A percentile compares a stretch with the other conserved stretches of the same genome.
phyloP scores from a whole-genome alignment of 2,329 filamentous ascomycete species.

The Ophiocordyceps camponoti-floridani region DNA sequence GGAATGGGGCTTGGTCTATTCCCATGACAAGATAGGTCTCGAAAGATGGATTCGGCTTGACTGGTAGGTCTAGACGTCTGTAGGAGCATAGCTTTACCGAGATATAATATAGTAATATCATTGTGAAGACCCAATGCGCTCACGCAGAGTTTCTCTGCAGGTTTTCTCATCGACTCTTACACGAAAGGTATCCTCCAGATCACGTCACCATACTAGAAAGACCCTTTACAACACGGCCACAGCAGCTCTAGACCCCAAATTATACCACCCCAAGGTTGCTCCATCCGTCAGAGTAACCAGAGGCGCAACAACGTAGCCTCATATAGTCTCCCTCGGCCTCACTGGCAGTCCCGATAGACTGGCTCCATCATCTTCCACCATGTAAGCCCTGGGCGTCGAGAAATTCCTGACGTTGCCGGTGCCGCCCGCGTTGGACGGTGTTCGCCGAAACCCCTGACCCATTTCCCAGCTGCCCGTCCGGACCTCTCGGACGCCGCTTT shows the following conservation, averaged over 20 bases:
- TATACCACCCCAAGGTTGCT: too few species aligned
- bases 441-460: constrained; percentile 7
- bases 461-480: constrained; percentile 33
- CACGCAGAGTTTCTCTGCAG: too few species aligned
- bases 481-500: constrained; percentile 22
- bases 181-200: too few species aligned
- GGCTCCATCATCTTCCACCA: constrained; percentile 13
- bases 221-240: too few species aligned
- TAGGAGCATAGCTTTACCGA: not conserved
- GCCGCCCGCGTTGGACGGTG: constrained; percentile 2
- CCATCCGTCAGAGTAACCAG: too few species aligned
- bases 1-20: not conserved
- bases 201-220: too few species aligned
- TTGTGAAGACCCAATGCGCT: too few species aligned
- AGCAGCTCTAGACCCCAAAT: too few species aligned
- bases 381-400: constrained; percentile 3
- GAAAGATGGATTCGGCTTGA: not conserved
- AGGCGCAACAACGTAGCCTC: not conserved
- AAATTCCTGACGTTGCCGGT: constrained; percentile 9
- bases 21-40: not conserved
- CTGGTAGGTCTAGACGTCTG: not conserved
- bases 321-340: constrained; percentile 20
- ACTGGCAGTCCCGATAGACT: constrained; percentile 20
- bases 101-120: not conserved
- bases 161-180: too few species aligned